Conservation (phyloP, 257 asterid genomes). For the Perilla frutescens region DNA sequence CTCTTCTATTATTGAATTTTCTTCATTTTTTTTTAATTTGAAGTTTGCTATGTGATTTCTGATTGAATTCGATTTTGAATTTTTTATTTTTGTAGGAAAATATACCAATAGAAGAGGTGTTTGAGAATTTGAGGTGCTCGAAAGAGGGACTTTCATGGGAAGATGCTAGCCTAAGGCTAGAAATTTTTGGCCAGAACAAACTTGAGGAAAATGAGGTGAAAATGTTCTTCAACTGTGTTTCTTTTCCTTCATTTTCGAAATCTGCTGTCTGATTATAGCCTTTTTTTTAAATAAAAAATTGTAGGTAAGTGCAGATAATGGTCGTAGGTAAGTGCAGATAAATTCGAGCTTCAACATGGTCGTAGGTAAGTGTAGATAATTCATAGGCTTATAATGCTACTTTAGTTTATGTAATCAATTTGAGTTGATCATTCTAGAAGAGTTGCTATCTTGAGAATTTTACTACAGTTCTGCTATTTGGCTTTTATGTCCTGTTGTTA, state of each 20-base stretch:
- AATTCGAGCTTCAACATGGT: no score
- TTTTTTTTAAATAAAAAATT: no score
- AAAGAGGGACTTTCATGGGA: constrained; percentile 58
- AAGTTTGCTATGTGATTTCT: not conserved
- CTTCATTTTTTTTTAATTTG: constrained; percentile 1
- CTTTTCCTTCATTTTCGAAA: not conserved
- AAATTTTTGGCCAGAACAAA: constrained; percentile 71
- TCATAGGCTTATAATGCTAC: no score
- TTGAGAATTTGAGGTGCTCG: constrained; percentile 63
- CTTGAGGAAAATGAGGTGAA: constrained; percentile 76
- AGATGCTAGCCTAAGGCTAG: constrained; percentile 59
- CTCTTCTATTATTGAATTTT: not conserved
- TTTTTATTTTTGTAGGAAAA: constrained; percentile 53
- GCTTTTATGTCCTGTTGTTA: constrained; percentile 31
- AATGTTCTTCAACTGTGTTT: constrained; percentile 11
- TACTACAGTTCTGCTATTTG: constrained; percentile 4
- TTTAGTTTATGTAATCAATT: constrained; percentile 3
- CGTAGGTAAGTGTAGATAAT: no score
- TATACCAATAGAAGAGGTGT: constrained; percentile 68
- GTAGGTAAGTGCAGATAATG: no score
- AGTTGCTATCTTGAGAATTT: constrained; percentile 4
- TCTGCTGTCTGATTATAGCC: not conserved
- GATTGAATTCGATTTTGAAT: not conserved
- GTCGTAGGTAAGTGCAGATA: no score
- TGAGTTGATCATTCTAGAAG: constrained; percentile 27